Conservation (phyloP, 2,329 filamentous ascomycete genomes). For the Aspergillus candidus region DNA sequence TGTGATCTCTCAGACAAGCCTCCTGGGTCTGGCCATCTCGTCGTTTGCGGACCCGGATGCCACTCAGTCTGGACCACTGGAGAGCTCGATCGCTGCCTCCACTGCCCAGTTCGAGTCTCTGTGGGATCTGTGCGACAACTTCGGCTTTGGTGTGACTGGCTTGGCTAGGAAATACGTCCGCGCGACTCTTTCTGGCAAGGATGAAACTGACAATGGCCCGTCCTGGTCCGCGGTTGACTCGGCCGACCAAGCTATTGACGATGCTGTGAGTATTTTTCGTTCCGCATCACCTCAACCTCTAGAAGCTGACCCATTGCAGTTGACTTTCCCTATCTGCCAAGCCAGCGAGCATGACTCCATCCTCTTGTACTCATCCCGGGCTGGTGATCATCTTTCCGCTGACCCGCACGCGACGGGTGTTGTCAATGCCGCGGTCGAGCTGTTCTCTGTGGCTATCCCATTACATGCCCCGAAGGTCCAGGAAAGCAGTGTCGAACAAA, state of each 20-base stretch:
- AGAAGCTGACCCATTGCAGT: constrained; percentile 25
- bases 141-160: constrained; percentile 86
- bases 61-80: constrained; percentile 65
- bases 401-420: constrained; percentile 88
- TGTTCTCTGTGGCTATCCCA: constrained; percentile 88
- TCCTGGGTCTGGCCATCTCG: constrained; percentile 81
- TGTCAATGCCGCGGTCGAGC: constrained; percentile 85
- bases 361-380: constrained; percentile 59
- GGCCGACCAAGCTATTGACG: constrained; percentile 35
- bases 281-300: no score
- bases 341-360: constrained; percentile 87
- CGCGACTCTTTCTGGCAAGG: constrained; percentile 63
- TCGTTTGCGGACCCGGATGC: constrained; percentile 88
- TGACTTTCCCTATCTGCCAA: constrained; percentile 62
- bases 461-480: constrained; percentile 87
- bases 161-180: constrained; percentile 72
- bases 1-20: constrained; percentile 80
- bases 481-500: constrained; percentile 90
- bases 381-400: constrained; percentile 48
- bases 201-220: constrained; percentile 52
- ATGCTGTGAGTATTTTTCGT: constrained; percentile 30
- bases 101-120: constrained; percentile 86
- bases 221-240: constrained; percentile 36
- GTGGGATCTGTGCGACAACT: constrained; percentile 94
- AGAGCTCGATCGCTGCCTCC: constrained; percentile 84